Evolutionary conservation across 306 rosid genomes (phyloP).

Genomic region (Arachis stenosperma): DNA sequence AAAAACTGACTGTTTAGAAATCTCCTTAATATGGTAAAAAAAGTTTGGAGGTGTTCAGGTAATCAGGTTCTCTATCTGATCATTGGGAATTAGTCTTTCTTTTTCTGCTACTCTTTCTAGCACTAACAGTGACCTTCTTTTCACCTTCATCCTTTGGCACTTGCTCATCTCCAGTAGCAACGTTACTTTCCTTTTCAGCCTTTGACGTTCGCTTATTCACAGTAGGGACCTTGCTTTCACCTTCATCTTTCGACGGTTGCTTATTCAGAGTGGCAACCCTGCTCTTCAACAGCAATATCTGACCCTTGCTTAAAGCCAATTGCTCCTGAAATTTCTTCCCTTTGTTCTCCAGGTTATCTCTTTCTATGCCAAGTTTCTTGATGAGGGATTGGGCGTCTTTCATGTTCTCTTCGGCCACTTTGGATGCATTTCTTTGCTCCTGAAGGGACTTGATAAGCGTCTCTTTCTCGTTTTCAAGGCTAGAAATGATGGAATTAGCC

Average conservation of each 20-base stretch:
- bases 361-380: constrained; percentile 69
- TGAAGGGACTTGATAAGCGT: constrained; percentile 55
- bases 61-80: constrained; percentile 18
- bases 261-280: constrained; percentile 38
- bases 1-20: not conserved
- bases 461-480: constrained; percentile 80
- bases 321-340: constrained; percentile 74
- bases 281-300: constrained; percentile 51
- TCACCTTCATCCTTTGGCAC: constrained; percentile 26
- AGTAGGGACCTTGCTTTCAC: constrained; percentile 25
- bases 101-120: constrained; percentile 42
- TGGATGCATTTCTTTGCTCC: constrained; percentile 59
- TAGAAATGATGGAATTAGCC: constrained; percentile 54
- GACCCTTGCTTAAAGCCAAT: constrained; percentile 81
- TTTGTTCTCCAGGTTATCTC: constrained; percentile 65
- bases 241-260: constrained; percentile 31
- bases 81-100: constrained; percentile 46
- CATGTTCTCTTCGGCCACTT: constrained; percentile 70
- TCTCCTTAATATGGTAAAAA: not conserved
- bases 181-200: constrained; percentile 17
- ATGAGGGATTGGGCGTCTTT: constrained; percentile 84
- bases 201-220: constrained; percentile 46
- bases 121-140: constrained; percentile 38
- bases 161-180: too few relatives aligned
- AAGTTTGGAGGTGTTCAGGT: constrained; percentile 5